A percentile compares a stretch with the other conserved stretches of the same genome.
Conservation (phyloP, 2,329 filamentous ascomycete genomes). For the Dothistroma pini region DNA sequence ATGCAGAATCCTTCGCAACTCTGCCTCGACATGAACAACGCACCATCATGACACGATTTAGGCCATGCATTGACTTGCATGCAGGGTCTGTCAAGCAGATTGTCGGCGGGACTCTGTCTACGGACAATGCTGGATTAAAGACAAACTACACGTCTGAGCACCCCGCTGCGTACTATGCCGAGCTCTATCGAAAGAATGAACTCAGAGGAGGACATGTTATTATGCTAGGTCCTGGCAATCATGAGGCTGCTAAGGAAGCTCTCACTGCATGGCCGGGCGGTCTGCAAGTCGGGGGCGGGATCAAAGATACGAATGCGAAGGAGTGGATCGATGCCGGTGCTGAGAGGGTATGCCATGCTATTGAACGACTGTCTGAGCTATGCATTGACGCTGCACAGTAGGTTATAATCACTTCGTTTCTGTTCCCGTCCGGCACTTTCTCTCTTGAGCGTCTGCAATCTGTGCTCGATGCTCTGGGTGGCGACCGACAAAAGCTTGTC, state of each 20-base stretch:
- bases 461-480: conserved; percentile 68
- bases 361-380: not conserved
- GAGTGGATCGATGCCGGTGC: conserved; percentile 86
- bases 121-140: conserved; percentile 52
- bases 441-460: conserved; percentile 70
- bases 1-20: not conserved
- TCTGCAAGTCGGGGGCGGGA: conserved; percentile 90
- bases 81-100: conserved; percentile 99
- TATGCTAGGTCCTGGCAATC: conserved; percentile 89
- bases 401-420: conserved; percentile 95
- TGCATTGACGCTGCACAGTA: conserved; percentile 44
- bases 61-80: conserved; percentile 96
- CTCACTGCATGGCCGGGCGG: conserved; percentile 72
- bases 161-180: conserved; percentile 75
- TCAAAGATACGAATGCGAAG: conserved; percentile 77
- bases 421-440: conserved; percentile 83
- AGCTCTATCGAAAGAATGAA: conserved; percentile 70
- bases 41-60: conserved; percentile 76
- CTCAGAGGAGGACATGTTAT: conserved; percentile 87
- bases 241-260: conserved; percentile 72
- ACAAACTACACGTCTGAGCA: conserved; percentile 91
- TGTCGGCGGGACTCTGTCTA: conserved; percentile 83
- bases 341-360: conserved; percentile 65
- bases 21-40: not conserved
- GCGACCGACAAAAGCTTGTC: conserved; percentile 76